Percentiles rank a stretch among this genome's conserved stretches.
Conservation (phyloP, 2,329 filamentous ascomycete genomes). For the Dryadomyces quercivorus region DNA sequence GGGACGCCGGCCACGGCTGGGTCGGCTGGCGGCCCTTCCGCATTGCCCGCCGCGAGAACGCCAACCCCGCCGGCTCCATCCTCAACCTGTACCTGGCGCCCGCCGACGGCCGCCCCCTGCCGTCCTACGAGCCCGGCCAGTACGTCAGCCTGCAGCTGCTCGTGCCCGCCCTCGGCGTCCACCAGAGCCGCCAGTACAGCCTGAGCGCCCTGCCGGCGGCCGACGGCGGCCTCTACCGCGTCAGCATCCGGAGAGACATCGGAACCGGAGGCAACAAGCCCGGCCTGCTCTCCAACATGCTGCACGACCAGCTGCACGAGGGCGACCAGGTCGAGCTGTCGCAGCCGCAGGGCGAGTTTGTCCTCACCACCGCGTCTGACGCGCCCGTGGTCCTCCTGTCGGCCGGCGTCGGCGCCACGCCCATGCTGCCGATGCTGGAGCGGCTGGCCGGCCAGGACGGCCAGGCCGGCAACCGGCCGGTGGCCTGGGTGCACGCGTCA, state of each 20-base stretch:
- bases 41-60: constrained; percentile 46
- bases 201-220: constrained; percentile 44
- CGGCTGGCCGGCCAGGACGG: constrained; percentile 21
- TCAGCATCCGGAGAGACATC: constrained; percentile 59
- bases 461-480: constrained; percentile 19
- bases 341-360: constrained; percentile 49
- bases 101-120: constrained; percentile 43
- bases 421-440: constrained; percentile 54
- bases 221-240: constrained; percentile 51
- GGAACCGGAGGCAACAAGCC: constrained; percentile 23
- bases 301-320: constrained; percentile 34
- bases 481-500: constrained; percentile 53
- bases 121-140: constrained; percentile 55
- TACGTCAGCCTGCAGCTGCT: constrained; percentile 56
- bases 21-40: constrained; percentile 36
- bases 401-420: constrained; percentile 45
- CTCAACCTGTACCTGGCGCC: constrained; percentile 61
- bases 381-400: constrained; percentile 53
- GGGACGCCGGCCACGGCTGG: constrained; percentile 26
- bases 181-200: constrained; percentile 65
- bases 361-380: constrained; percentile 34
- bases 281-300: constrained; percentile 39
- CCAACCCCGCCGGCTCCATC: constrained; percentile 45
- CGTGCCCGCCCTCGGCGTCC: constrained; percentile 48
- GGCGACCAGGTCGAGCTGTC: constrained; percentile 43